phyloP scores from a whole-genome alignment of 805 yeast species.

The Metschnikowia kofuensis region DNA sequence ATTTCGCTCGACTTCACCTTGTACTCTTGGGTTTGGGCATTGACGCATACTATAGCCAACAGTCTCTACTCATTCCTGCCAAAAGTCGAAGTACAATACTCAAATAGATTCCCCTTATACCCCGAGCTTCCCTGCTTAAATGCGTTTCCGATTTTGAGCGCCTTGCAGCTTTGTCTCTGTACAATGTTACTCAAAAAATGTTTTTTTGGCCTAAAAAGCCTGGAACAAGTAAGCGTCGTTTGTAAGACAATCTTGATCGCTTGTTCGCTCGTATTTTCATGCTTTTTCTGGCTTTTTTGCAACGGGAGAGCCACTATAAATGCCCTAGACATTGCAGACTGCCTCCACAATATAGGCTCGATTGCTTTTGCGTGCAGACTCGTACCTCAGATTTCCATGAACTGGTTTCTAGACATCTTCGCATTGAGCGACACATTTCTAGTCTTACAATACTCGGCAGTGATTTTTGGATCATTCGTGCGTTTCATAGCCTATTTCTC shows the following conservation, averaged over 20 bases:
- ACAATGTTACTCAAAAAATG: constrained; percentile 1
- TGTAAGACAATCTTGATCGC: constrained; percentile 8
- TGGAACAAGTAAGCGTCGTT: constrained; percentile 12
- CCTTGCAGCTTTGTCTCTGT: background rate
- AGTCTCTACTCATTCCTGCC: constrained; percentile 10
- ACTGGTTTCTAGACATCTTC: constrained; percentile 14
- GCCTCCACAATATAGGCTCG: constrained; percentile 11
- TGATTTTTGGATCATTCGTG: background rate
- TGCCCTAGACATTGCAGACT: constrained; percentile 15
- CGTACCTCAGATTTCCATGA: constrained; percentile 15
- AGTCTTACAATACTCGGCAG: background rate
- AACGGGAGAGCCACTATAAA: constrained; percentile 12
- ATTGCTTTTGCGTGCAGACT: constrained; percentile 12
- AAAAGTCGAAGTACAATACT: constrained; percentile 6
- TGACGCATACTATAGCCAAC: constrained; percentile 9
- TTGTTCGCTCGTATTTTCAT: background rate
- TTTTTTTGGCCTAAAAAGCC: constrained; percentile 3
- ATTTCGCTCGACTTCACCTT: constrained; percentile 15
- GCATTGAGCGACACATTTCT: constrained; percentile 4
- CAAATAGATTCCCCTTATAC: constrained; percentile 13
- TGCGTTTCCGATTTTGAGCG: background rate
- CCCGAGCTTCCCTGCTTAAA: constrained; percentile 1
- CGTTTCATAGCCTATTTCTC: background rate
- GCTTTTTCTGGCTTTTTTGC: constrained; percentile 3
- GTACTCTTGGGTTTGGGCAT: constrained; percentile 11